Conservation (phyloP, 139 green algal genomes). For the Auxenochlorella pyrenoidosa region DNA sequence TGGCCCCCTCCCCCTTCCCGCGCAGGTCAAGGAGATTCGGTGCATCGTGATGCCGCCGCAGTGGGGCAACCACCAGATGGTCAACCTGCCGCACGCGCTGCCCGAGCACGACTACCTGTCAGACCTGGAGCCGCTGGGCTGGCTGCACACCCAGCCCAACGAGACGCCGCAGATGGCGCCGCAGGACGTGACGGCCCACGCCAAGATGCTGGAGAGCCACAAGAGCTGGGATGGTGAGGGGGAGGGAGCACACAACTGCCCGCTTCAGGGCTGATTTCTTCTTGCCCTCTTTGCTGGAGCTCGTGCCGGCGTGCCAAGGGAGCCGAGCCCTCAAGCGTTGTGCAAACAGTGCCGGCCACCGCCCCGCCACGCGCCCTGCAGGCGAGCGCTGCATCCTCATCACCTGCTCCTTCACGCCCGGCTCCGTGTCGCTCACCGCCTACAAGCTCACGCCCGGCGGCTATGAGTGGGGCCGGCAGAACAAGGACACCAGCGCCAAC, state of each 20-base stretch:
- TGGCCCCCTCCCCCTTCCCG: background rate
- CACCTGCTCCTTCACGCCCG: conserved; percentile 96
- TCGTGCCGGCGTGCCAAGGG: too few relatives aligned
- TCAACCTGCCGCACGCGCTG: conserved; percentile 88
- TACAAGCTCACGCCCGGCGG: conserved; percentile 97
- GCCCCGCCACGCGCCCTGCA: too few relatives aligned
- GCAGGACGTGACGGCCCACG: conserved; percentile 92
- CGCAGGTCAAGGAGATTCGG: conserved; percentile 96
- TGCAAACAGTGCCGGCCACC: too few relatives aligned
- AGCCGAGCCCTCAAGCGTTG: too few relatives aligned
- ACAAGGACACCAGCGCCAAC: conserved; percentile 89
- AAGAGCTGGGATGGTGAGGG: conserved; percentile 92
- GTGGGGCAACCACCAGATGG: conserved; percentile 95
- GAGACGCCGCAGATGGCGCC: conserved; percentile 93
- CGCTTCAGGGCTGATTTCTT: too few relatives aligned
- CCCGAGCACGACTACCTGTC: conserved; percentile 97
- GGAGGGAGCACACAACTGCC: too few relatives aligned
- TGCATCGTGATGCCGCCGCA: conserved; percentile 97
- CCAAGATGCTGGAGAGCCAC: conserved; percentile 94
- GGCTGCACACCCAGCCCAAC: conserved; percentile 99
- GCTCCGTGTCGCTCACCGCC: conserved; percentile 92
- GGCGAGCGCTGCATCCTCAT: conserved; percentile 92
- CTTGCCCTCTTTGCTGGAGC: too few relatives aligned
- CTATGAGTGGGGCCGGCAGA: conserved; percentile 91
- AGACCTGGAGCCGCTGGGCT: conserved; percentile 98